Conservation (phyloP, 495 filamentous ascomycete species). For the Talaromyces wortmannii region DNA sequence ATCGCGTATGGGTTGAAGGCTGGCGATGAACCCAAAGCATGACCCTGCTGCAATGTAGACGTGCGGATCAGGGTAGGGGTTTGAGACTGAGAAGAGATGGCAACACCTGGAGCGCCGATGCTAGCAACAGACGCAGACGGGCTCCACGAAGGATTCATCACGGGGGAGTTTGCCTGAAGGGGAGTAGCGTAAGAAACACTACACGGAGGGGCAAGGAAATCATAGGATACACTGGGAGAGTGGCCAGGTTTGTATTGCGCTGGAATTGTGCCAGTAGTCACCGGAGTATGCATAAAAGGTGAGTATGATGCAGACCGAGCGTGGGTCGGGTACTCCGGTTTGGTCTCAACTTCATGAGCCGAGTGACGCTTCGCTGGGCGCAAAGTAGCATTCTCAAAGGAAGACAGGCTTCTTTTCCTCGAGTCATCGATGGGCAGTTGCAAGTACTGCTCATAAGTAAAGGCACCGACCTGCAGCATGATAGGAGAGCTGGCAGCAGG, state of each 20-base stretch:
- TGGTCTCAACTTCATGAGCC: conserved; percentile 30
- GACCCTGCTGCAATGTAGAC: conserved; percentile 64
- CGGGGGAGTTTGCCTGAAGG: conserved; percentile 32
- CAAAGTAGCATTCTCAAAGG: conserved; percentile 27
- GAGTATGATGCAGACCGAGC: conserved; percentile 34
- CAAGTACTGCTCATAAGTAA: conserved; percentile 58
- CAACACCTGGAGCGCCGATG: conserved; percentile 24
- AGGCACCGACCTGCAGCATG: conserved; percentile 64
- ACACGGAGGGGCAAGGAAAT: conserved; percentile 25
- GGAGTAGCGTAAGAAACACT: conserved; percentile 21
- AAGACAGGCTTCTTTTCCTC: conserved; percentile 49
- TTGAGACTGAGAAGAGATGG: conserved; percentile 34
- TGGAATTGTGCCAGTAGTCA: conserved; percentile 24
- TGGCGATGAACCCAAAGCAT: conserved; percentile 32
- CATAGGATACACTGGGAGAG: conserved; percentile 20
- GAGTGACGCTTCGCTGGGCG: conserved; percentile 38
- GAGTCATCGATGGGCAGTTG: conserved; percentile 20
- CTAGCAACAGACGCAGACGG: conserved; percentile 26
- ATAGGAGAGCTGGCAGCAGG: conserved; percentile 54
- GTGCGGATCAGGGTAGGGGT: conserved; percentile 76
- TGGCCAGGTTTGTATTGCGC: conserved; percentile 21
- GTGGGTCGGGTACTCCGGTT: conserved; percentile 30
- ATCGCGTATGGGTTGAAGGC: conserved; percentile 74
- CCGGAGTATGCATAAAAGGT: conserved; percentile 34
- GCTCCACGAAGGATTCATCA: conserved; percentile 35